Evolutionary conservation across 139 green algal genomes (phyloP).

Genomic region (Picocystis salinarum): DNA sequence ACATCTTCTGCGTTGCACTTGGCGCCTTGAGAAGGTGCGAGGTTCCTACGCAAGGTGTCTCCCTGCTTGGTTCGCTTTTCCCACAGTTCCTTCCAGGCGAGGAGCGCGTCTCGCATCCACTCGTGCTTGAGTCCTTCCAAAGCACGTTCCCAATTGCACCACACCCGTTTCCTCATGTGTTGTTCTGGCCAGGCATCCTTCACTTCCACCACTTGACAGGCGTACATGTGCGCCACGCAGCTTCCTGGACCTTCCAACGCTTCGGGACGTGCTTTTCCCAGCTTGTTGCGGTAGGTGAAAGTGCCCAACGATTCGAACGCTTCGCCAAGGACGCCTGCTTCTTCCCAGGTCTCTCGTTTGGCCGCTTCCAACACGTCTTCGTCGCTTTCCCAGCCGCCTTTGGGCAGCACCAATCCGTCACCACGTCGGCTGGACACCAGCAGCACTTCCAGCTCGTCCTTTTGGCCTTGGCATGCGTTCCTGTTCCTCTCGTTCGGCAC

Average conservation of each 20-base stretch:
- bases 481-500: too few species aligned
- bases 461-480: too few species aligned
- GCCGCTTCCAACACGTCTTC: constrained; percentile 11
- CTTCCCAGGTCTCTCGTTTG: constrained; percentile 11
- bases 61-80: too few species aligned
- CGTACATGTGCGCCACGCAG: not conserved
- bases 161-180: not conserved
- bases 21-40: too few species aligned
- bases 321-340: constrained; percentile 11
- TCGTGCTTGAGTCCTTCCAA: too few species aligned
- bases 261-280: not conserved
- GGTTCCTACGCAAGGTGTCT: too few species aligned
- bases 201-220: not conserved
- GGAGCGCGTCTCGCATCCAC: too few species aligned
- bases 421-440: constrained; percentile 3
- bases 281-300: not conserved
- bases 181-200: not conserved
- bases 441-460: constrained; percentile 6
- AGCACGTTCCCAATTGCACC: too few species aligned
- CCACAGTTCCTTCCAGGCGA: too few species aligned
- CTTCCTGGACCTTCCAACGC: too few species aligned
- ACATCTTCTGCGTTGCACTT: too few species aligned
- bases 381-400: constrained; percentile 18
- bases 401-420: constrained; percentile 6
- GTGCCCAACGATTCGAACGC: not conserved